Conservation (phyloP, 805 yeast species). For the Myxozyma udenii region DNA sequence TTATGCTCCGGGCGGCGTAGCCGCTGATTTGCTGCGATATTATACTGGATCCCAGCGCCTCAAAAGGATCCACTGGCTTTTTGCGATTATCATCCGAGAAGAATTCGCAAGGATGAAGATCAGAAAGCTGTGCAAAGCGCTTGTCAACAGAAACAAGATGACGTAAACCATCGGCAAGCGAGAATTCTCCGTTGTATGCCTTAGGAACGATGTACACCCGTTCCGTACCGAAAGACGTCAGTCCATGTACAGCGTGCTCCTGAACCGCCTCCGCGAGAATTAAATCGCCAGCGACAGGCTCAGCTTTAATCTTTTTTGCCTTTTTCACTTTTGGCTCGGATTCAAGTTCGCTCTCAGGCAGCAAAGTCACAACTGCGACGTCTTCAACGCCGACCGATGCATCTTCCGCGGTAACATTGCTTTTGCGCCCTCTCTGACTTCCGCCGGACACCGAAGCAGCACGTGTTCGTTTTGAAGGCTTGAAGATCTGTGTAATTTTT, state of each 20-base stretch:
- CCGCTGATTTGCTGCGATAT: constrained; percentile 78
- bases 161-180: constrained; percentile 12
- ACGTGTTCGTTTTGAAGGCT: too few species aligned
- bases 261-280: neutral
- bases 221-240: too few species aligned
- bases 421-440: too few species aligned
- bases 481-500: too few species aligned
- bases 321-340: neutral
- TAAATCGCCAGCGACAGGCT: neutral
- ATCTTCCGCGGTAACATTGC: too few species aligned
- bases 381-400: too few species aligned
- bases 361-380: too few species aligned
- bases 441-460: too few species aligned
- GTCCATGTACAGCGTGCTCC: neutral
- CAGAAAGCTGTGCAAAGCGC: constrained; percentile 16
- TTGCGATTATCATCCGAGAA: constrained; percentile 8
- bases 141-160: constrained; percentile 28
- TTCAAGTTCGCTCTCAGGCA: too few species aligned
- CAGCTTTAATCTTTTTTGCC: too few species aligned
- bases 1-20: constrained; percentile 69
- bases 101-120: constrained; percentile 17
- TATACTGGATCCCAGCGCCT: constrained; percentile 48
- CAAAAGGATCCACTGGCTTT: constrained; percentile 39
- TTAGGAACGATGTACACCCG: constrained; percentile 43
- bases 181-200: constrained; percentile 15